These are phyloP conservation scores for Ogataea trehalophila DNA, from an alignment of 805 yeast genomes.

Conservation along the genomic window DNA sequence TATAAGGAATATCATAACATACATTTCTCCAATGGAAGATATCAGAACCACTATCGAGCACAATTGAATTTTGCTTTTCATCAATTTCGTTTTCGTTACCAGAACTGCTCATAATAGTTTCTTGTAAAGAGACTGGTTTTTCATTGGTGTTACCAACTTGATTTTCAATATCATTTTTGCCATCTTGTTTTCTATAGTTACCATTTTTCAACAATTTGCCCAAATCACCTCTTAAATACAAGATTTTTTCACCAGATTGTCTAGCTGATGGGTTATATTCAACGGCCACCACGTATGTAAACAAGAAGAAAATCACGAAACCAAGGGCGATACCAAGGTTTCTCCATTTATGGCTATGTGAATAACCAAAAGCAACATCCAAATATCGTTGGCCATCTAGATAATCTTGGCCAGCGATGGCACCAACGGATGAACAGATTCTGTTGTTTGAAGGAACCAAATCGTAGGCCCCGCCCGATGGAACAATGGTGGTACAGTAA, in stretches of 20 bases:
- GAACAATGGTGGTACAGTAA: slow-evolving; percentile 40
- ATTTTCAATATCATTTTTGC: slow-evolving; percentile 21
- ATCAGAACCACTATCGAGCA: slow-evolving; percentile 29
- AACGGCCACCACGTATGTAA: slow-evolving; percentile 43
- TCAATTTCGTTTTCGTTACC: slow-evolving; percentile 6
- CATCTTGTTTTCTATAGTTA: slow-evolving; percentile 18
- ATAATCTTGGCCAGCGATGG: slow-evolving; percentile 42
- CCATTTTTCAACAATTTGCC: slow-evolving; percentile 32
- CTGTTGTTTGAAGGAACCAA: slow-evolving; percentile 3
- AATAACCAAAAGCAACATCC: slow-evolving; percentile 46
- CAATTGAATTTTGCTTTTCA: neutral
- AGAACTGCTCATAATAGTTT: slow-evolving; percentile 28
- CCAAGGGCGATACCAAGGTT: slow-evolving; percentile 63
- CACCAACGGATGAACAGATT: slow-evolving; percentile 41
- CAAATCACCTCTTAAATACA: slow-evolving; percentile 44
- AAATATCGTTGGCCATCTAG: slow-evolving; percentile 55
- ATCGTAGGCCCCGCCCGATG: slow-evolving; percentile 28
- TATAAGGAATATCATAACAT: slow-evolving; percentile 58
- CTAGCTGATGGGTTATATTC: slow-evolving; percentile 52
- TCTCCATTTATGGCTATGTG: slow-evolving; percentile 66
- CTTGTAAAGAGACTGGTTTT: slow-evolving; percentile 9
- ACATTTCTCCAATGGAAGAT: slow-evolving; percentile 73
- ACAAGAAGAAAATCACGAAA: slow-evolving; percentile 48
- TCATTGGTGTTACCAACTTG: slow-evolving; percentile 3
- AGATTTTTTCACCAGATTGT: slow-evolving; percentile 59